These are phyloP conservation scores for Diaporthe sp. DNA, from an alignment of 2,329 filamentous ascomycete genomes.

Conservation along the genomic window DNA sequence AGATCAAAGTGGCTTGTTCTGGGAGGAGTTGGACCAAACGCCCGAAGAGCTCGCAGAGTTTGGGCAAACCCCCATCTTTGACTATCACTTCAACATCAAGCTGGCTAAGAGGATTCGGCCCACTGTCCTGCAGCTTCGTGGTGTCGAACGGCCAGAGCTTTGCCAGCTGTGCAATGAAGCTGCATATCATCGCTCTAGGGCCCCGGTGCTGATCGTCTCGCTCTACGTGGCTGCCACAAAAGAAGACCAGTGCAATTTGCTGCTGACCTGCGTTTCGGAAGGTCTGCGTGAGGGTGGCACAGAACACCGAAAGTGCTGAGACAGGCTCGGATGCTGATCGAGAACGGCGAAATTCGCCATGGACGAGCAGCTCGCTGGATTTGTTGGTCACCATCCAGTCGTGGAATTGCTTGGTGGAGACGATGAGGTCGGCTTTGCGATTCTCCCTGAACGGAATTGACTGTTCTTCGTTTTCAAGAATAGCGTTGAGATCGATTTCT, in stretches of 20 bases:
- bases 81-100: neutral
- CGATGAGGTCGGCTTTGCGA: conserved; percentile 2
- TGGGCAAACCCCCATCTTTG: neutral
- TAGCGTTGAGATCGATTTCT: neutral
- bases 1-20: neutral
- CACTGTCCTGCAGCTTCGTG: too few species aligned
- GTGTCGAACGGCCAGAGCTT: neutral
- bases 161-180: neutral
- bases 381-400: conserved; percentile 4
- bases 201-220: neutral
- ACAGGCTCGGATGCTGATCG: neutral
- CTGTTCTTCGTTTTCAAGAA: neutral
- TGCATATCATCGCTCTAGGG: neutral
- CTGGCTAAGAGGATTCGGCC: neutral
- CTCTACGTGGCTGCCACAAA: neutral
- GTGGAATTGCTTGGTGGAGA: neutral
- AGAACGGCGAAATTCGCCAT: neutral
- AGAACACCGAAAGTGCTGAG: neutral
- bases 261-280: neutral
- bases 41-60: neutral
- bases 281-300: neutral
- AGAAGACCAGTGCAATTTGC: conserved; percentile 1
- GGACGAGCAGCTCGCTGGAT: conserved; percentile 3
- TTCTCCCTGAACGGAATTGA: neutral
- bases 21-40: neutral